Base-by-base conservation (phyloP, 31 red algal genomes). In the Porphyra umbilicalis region DNA sequence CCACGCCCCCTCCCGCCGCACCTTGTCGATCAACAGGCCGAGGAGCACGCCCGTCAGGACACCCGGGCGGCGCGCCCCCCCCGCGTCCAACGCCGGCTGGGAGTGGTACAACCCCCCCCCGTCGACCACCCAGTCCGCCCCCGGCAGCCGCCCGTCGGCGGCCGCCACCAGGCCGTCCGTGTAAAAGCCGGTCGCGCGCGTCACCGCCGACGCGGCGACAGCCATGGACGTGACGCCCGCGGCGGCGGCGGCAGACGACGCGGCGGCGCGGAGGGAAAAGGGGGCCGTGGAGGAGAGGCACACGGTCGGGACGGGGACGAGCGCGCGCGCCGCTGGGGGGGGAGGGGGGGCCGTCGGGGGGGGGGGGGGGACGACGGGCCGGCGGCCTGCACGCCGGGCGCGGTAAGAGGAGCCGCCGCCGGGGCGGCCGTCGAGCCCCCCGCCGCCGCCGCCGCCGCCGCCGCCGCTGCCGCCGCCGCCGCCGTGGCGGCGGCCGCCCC, bases 221-320 rank as follows among this genome's bases (percentile, higher is more conserved):
- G 90, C 85, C 90, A 92, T 92, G 33, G 90, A 85, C 75, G 90
- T 85, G 33, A 93, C 46, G 39, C 82, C 90, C 16, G 90, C 90
- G 8, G 86, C 90, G 33, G 38, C 85, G 44, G 90, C 90, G 11
- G 85, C 90, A 81, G 82, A 71, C 57, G 20, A 1, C 11, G 16
- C 57, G 13, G 57, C 57, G 25, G 20, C 2, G 14, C 57, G 57
- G 57, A 71, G 25, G 0, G 57, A 71, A 25, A 71, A 71, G 57
- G 57, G 57, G 57, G 57, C 57, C 4, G 57, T 71, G 57, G 57
- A 71, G 7, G 57, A 13, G 14, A 71, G 30, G 20, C 25, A 71
- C 25, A 71, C 57, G 57, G 57, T n/a, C 25, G 57, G 57, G 57
- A 71, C 57, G 57, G 57, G 57, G 57, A 71, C 57, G 57, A 71